Evolutionary conservation across 2,329 filamentous ascomycete species (phyloP), one percentile per base, ranked within the genome.

Genomic region (Corinectria fuckeliana): DNA sequence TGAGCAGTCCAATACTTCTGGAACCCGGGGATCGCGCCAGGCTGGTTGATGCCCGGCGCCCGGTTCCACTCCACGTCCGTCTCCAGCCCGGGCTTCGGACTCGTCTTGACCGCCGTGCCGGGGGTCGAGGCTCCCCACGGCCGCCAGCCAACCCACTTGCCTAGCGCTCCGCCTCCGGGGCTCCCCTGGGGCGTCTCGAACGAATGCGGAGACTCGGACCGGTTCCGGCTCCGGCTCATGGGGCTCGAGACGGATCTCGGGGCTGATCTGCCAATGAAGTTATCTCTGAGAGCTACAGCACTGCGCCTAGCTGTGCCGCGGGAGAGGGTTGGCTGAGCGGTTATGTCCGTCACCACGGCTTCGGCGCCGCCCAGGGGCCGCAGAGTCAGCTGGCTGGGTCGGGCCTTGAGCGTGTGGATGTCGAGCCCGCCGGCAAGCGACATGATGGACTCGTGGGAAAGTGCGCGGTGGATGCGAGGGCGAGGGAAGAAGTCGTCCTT

Each of bases 401-500:
- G 86, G 1, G 84, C 83, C 69, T 89, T 88, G 4, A 96, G 81
- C 0, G 91, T 93, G 73, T 96, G 93, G 49, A 97, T 96, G 72
- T 97, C 94, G 74, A 97, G 89, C 2, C 93, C 93, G 4, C 92
- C 93, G 0, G 89, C 87, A 2, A 97, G 84, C 0, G 93, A 97
- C 66, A 97, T 85, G 61, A 97, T 88, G 16, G 92, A 96, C 73
- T 97, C 93, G 68, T 96, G 92, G 1, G 93, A 97, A 2, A 87
- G 73, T 3, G 87, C 83, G 28, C 90, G 88, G 38, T 86, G 90
- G 4, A 93, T 75, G 2, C 76, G 75, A 52, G 77, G 79, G 56
- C 74, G 75, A 66, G 78, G 76, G 66, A 70, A 74, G 63, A 63
- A 74, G 52, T 75, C 76, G 44, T 74, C 75, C 63, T 70, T 70